Evolutionary conservation across 768 basidiomycete genomes (phyloP).

Genomic region (Dioszegia aurantiaca): DNA sequence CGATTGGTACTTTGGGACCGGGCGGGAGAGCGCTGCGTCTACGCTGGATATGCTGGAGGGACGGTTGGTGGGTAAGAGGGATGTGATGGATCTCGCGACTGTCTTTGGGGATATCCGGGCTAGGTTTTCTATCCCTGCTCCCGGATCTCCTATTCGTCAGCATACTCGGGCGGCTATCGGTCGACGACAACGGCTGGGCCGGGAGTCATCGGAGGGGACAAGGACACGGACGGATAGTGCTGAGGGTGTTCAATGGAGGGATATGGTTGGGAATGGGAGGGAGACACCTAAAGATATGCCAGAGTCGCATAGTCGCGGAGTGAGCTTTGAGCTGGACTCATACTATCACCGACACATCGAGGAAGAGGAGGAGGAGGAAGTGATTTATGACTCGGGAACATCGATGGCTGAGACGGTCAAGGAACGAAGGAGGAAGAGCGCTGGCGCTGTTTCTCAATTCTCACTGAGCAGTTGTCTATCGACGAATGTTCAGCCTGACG

Average conservation of each 20-base stretch:
- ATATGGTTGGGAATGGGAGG: neutral
- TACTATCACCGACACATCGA: conserved; percentile 10
- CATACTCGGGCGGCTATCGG: too few species aligned
- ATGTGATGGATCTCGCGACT: conserved; percentile 26
- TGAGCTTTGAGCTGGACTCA: conserved; percentile 5
- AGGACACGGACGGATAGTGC: too few species aligned
- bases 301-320: neutral
- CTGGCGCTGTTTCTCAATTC: conserved; percentile 3
- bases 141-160: neutral
- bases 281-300: neutral
- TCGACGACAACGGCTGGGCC: too few species aligned
- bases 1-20: conserved; percentile 34
- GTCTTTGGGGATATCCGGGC: conserved; percentile 23
- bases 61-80: conserved; percentile 28
- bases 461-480: neutral
- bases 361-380: conserved; percentile 2
- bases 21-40: conserved; percentile 16
- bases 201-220: too few species aligned
- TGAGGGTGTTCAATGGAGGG: too few species aligned
- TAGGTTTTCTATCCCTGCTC: conserved; percentile 20
- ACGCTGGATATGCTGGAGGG: conserved; percentile 17
- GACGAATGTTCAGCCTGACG: neutral
- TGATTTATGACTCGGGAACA: neutral
- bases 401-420: neutral
- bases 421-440: neutral